A percentile compares a stretch with the other conserved stretches of the same genome.
phyloP scores from a whole-genome alignment of 768 basidiomycete genomes.

The Cyathus striatus region DNA sequence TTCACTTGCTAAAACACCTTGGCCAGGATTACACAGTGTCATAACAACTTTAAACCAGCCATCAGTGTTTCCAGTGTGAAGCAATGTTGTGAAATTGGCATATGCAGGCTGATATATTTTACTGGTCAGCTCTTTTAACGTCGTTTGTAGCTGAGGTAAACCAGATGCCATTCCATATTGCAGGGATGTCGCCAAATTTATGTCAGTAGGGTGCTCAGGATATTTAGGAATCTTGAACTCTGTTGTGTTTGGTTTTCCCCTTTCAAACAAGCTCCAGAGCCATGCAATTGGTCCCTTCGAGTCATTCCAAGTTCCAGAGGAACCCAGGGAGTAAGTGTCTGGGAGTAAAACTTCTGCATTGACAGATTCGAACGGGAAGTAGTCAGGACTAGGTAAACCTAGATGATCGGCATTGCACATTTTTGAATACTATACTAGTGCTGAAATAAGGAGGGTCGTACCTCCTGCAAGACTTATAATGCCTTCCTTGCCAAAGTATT shows the following conservation, averaged over 20 bases:
- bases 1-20: slow-evolving; percentile 54
- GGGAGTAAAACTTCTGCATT: slow-evolving; percentile 33
- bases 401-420: neutral
- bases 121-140: slow-evolving; percentile 52
- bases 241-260: slow-evolving; percentile 36
- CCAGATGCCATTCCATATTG: slow-evolving; percentile 63
- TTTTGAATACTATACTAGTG: slow-evolving; percentile 1
- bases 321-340: slow-evolving; percentile 42
- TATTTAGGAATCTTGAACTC: slow-evolving; percentile 61
- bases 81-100: slow-evolving; percentile 48
- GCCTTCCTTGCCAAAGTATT: slow-evolving; percentile 50
- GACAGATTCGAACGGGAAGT: slow-evolving; percentile 66
- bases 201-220: slow-evolving; percentile 30
- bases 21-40: slow-evolving; percentile 65
- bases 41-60: slow-evolving; percentile 54
- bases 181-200: slow-evolving; percentile 60
- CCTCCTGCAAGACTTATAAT: slow-evolving; percentile 68
- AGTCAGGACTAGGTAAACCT: slow-evolving; percentile 64
- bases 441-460: slow-evolving; percentile 13
- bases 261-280: slow-evolving; percentile 52
- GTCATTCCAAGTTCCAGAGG: slow-evolving; percentile 10
- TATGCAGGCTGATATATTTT: slow-evolving; percentile 58
- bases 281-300: slow-evolving; percentile 37
- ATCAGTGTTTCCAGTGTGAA: slow-evolving; percentile 70
- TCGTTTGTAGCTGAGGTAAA: slow-evolving; percentile 46